Base-by-base conservation (phyloP, 306 rosid species). In the Phaseolus lunatus region DNA sequence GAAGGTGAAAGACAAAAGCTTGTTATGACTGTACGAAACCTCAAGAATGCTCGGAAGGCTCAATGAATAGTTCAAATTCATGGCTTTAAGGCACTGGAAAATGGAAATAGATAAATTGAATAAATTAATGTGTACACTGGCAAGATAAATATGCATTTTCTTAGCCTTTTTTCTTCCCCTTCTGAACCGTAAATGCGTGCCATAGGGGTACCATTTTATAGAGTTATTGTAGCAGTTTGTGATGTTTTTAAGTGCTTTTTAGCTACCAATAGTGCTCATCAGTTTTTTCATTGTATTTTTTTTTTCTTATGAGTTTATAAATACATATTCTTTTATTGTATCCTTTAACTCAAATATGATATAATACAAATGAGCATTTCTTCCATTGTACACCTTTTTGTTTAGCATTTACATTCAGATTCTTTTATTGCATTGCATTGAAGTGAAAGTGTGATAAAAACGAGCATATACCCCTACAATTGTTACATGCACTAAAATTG, bases 1-100 rank as follows among this genome's bases (percentile, higher is more conserved):
- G 99, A 96, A 87, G 98, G 99, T 66, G 99, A 96, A 87, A 92
- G 99, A 79, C 98, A 96, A 73, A 86, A 89, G 85, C 98, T 95
- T 61, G 98, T 92, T 70, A 96, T 96, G 99, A 88, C 92, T 0
- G 84, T 96, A 68, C 76, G 99, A 70, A 88, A 76, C 84, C 92
- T 96, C 33, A 92, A 89, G 88, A 87, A 86, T 86, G 61, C 85
- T 59, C 88, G 75, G 78, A 95, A 86, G 86, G 67, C 71, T 78
- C 85, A 67, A 80, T 44, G 29, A 81, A 66, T 75, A 29, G 52
- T 80, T 77, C 72, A 67, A 35, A 67, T 75, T 3, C 76, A 8
- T n/a, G 52, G 16, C 73, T 44, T 80, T 65, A 58, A 37, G 29
- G 66, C 78, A 24, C 23, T 13, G 52, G 15, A 47, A 47, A 47